A percentile compares a stretch with the other conserved stretches of the same genome.
These are phyloP conservation scores for Metschnikowia noctiluminum DNA, from an alignment of 805 yeast genomes.

Conservation along the genomic window DNA sequence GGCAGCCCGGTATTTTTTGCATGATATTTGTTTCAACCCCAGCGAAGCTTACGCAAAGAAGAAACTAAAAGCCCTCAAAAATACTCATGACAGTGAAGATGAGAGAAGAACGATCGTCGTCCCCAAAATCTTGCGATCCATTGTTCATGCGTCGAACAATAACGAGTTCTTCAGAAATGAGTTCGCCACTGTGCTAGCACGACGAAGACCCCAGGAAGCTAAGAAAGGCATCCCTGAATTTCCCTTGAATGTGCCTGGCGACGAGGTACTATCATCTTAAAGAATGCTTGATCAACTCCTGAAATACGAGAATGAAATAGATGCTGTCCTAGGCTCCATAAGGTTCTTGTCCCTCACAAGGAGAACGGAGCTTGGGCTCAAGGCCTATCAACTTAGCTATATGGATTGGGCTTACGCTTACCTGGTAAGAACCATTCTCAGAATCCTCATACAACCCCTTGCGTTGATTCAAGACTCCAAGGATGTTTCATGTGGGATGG, in stretches of 20 bases:
- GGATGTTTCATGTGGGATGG: neutral
- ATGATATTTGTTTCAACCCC: neutral
- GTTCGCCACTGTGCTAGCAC: neutral
- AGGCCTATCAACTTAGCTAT: neutral
- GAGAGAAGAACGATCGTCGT: neutral
- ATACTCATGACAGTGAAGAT: neutral
- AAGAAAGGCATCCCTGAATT: neutral
- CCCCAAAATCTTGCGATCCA: neutral
- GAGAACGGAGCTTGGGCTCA: neutral
- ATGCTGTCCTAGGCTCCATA: neutral
- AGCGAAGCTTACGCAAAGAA: neutral
- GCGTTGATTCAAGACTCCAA: neutral
- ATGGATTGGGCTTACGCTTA: neutral
- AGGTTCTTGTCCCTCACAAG: neutral
- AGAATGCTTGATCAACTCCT: neutral
- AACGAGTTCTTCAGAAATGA: neutral
- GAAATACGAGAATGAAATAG: neutral
- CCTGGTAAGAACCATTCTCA: neutral
- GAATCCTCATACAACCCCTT: neutral
- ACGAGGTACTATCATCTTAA: neutral
- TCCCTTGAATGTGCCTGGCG: neutral
- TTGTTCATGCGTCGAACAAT: neutral
- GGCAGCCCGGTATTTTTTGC: no score
- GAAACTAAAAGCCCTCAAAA: neutral
- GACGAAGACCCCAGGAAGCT: neutral